A percentile compares a stretch with the other conserved stretches of the same genome.
phyloP scores from a whole-genome alignment of 2,329 filamentous ascomycete species.

The Fusarium virguliforme region DNA sequence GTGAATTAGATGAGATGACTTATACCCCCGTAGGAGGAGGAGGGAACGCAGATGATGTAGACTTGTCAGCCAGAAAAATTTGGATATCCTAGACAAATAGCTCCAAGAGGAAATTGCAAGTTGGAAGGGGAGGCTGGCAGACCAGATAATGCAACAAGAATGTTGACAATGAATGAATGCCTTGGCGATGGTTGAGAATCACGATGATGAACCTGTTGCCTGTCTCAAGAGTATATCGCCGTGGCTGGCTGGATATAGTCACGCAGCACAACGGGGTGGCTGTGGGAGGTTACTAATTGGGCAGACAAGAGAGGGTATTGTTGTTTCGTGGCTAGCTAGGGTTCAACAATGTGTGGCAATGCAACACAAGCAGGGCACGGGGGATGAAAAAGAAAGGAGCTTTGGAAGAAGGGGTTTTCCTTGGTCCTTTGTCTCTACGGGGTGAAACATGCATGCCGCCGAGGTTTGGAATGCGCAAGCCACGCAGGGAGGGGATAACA shows the following conservation, averaged over 20 bases:
- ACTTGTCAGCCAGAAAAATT: constrained; percentile 31
- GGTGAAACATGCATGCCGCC: constrained; percentile 47
- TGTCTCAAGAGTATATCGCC: background rate
- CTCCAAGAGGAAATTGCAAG: constrained; percentile 23
- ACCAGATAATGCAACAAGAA: constrained; percentile 10
- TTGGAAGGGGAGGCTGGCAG: background rate
- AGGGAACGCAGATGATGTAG: constrained; percentile 47
- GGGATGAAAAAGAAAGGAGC: constrained; percentile 11
- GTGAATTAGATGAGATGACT: constrained; percentile 53
- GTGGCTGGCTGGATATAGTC: constrained; percentile 8
- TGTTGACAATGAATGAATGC: background rate
- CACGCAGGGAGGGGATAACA: constrained; percentile 16
- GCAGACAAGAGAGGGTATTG: background rate
- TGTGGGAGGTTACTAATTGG: constrained; percentile 2
- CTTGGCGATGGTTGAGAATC: background rate
- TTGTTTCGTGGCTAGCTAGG: constrained; percentile 5
- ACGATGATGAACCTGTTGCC: background rate
- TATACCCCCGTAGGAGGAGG: constrained; percentile 52
- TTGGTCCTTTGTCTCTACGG: constrained; percentile 24
- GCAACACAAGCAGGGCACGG: constrained; percentile 16
- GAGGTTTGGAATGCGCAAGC: constrained; percentile 29
- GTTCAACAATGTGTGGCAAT: constrained; percentile 29
- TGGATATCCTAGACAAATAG: constrained; percentile 45
- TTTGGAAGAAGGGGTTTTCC: background rate
- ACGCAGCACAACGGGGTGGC: constrained; percentile 4